Base-by-base conservation (phyloP, 345 rosid species). In the Heritiera fomes region DNA sequence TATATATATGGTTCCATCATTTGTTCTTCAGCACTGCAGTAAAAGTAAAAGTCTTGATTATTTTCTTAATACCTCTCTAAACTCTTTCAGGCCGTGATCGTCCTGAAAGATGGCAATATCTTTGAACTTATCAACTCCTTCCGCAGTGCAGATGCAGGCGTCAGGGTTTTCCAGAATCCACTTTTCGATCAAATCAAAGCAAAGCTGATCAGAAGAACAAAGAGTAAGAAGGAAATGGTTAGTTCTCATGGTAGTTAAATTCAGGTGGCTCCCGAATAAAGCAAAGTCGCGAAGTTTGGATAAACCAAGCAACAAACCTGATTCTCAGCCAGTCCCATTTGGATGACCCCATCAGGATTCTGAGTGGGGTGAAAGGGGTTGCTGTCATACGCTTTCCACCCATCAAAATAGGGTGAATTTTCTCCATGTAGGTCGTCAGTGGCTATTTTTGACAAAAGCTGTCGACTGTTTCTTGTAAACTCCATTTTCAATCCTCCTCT, bases 281-380 rank as follows among this genome's bases (percentile, higher is more conserved):
- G 9, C 1, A 2, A 58, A 58, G 28, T 58, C 12, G 10, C 8
- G 32, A 7, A 2, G 4, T 1, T 0, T 56, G 4, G 4, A n/a
- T 58, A 58, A 18, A n/a, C 10, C 28, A 56, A n/a, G 55, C 7
- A 56, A n/a, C 73, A 4, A 28, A 94, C 98, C 94, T 84, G 97
- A 84, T 94, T 94, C 79, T 94, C 97, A 0, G 97, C 90, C 13
- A 94, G 91, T 49, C 98, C 98, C 94, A 94, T 90, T 80, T 94
- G 98, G 78, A 94, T 92, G 38, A 94, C 85, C 0, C 98, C 98
- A 0, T 83, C 55, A 6, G 92, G 94, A 52, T 92, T 91, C 3
- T 32, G 79, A 34, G 84, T 60, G 0, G 82, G 84, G 81, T 92
- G 97, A 77, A 81, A 94, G 10, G 94, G 97, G 82, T 90, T 80